Percentiles rank a stretch among this genome's conserved stretches.
Conservation (phyloP, 495 filamentous ascomycete species). For the Penicillium malachiteum region DNA sequence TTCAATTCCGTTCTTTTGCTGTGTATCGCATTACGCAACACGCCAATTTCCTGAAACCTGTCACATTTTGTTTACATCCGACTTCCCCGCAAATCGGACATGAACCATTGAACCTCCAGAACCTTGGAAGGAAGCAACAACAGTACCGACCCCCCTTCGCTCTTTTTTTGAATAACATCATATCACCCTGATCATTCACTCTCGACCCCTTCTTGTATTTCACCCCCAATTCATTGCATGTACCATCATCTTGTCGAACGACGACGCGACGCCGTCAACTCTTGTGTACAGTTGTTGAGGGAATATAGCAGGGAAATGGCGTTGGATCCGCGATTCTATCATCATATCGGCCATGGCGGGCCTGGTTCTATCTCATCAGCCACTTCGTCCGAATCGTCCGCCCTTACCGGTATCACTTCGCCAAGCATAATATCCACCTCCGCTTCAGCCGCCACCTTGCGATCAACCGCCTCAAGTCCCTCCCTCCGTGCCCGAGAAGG, state of each 20-base stretch:
- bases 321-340: slow-evolving; percentile 57
- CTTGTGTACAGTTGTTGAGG: slow-evolving; percentile 48
- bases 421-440: slow-evolving; percentile 52
- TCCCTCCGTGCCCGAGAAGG: slow-evolving; percentile 74
- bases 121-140: slow-evolving; percentile 23
- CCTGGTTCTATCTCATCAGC: slow-evolving; percentile 55
- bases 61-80: slow-evolving; percentile 15
- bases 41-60: slow-evolving; percentile 4
- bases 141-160: slow-evolving; percentile 24
- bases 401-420: slow-evolving; percentile 53
- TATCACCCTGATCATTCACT: slow-evolving; percentile 6
- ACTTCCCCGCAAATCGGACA: slow-evolving; percentile 13
- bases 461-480: slow-evolving; percentile 53
- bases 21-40: slow-evolving; percentile 11
- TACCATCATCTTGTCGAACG: slow-evolving; percentile 39
- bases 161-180: slow-evolving; percentile 10
- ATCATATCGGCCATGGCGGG: slow-evolving; percentile 44
- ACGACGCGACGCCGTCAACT: slow-evolving; percentile 47
- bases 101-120: slow-evolving; percentile 12
- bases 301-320: slow-evolving; percentile 52
- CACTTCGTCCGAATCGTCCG: slow-evolving; percentile 54
- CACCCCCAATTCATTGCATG: slow-evolving; percentile 36
- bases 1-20: background rate
- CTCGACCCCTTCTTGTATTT: slow-evolving; percentile 12
- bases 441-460: slow-evolving; percentile 57